phyloP scores from a whole-genome alignment of 2,329 filamentous ascomycete genomes.

The Aspergillus alliaceus region DNA sequence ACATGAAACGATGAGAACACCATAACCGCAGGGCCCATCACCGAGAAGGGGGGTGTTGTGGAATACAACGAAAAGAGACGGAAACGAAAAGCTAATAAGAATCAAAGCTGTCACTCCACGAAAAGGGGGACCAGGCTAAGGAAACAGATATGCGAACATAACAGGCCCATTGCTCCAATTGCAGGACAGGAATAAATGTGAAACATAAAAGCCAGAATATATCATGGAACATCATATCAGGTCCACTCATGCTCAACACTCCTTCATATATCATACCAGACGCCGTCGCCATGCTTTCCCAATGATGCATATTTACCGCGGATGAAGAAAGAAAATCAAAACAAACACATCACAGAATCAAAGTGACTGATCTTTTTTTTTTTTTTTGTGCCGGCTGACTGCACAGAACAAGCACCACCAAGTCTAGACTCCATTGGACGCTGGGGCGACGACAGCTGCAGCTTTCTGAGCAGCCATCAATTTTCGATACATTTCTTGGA shows the following conservation, averaged over 20 bases:
- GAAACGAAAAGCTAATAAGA: slow-evolving; percentile 8
- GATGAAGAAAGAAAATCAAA: slow-evolving; percentile 15
- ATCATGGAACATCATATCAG: slow-evolving; percentile 24
- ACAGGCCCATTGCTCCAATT: slow-evolving; percentile 13
- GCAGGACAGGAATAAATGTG: slow-evolving; percentile 7
- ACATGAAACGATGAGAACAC: slow-evolving; percentile 24
- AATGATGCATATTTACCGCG: slow-evolving; percentile 26
- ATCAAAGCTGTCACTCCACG: neutral
- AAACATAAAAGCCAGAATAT: slow-evolving; percentile 9
- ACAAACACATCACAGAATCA: slow-evolving; percentile 12
- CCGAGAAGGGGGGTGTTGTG: neutral
- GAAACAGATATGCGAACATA: slow-evolving; percentile 2
- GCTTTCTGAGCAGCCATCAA: slow-evolving; percentile 32
- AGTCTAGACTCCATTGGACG: slow-evolving; percentile 28
- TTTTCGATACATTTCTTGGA: slow-evolving; percentile 41
- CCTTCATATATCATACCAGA: slow-evolving; percentile 22
- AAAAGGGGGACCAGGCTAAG: neutral
- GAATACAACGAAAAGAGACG: neutral
- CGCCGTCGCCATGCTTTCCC: slow-evolving; percentile 30
- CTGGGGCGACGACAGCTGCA: slow-evolving; percentile 20
- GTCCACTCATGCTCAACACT: slow-evolving; percentile 19
- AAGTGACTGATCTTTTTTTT: slow-evolving; percentile 7
- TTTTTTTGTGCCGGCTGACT: too few relatives aligned
- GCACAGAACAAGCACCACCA: neutral
- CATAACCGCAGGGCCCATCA: neutral